Evolutionary conservation across 140 eudicot species (phyloP), one percentile per base, ranked within the genome.

Genomic region (Flaveria floridana): DNA sequence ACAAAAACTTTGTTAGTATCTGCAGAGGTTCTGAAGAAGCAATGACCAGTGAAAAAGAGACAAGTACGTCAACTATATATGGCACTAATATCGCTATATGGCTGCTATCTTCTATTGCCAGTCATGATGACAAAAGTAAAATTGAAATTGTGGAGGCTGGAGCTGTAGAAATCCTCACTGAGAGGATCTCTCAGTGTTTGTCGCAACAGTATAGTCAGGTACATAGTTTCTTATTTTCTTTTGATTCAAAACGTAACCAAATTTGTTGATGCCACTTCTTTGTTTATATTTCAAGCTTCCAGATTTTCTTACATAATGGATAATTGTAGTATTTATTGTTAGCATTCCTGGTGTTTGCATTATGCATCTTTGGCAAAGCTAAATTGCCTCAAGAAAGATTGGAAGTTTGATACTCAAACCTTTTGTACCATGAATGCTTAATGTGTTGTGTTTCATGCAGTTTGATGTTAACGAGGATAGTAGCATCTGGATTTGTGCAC

Each of bases 81-180:
- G 96, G 97, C 28, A 74, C 85, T 64, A 90, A 86, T 81, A 86
- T 90, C n/a, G 89, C 89, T 48, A 83, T 87, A 79, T 93, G 98
- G 98, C 86, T 93, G 55, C 93, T 93, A 58, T 86, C 97, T 72
- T 87, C 88, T 69, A 84, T 93, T 76, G 97, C 98, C 72, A 77
- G 89, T 82, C 79, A 82, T 74, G 91, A 86, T 82, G 91, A 77
- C 71, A 86, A 80, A 78, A 82, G 87, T 78, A 93, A 83, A 87
- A 73, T 50, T 76, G 89, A 85, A 85, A 85, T 93, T 65, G 85
- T 86, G 93, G 97, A 88, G 71, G 98, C 97, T 75, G 98, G 88
- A 70, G 90, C 89, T 20, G 76, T 93, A 65, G 98, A 93, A 81
- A 82, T 88, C 57, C 85, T 93, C 51, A 88, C 98, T 4, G 98